Base-by-base conservation (phyloP, 2,329 filamentous ascomycete species). In the Stemphylium vesicarium region DNA sequence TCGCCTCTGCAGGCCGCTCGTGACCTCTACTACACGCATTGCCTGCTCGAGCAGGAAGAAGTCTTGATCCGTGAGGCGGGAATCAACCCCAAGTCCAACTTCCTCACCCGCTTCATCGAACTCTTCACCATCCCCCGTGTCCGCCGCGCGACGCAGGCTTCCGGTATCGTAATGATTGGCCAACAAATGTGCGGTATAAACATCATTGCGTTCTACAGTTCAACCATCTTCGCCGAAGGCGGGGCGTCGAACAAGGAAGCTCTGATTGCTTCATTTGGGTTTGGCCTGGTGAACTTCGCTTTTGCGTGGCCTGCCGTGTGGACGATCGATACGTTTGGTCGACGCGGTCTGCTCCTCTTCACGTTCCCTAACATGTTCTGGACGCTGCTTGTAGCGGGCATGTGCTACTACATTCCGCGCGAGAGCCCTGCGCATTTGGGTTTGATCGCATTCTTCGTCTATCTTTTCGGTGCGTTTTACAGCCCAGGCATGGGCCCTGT, bases 141-240 rank as follows among this genome's bases (percentile, higher is more conserved):
- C 10, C 84, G 88, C 12, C 83, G 88, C 36, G 92, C 92, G 2
- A 93, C 87, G 3, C 81, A 90, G 26, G 91, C 91, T 5, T 89
- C 90, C 0, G 90, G 87, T 60, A 85, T 86, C 1, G 90, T 94
- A 62, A 96, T 96, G 91, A 86, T 86, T 62, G 78, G 77, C 0
- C 85, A 88, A 64, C 85, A 88, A 66, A 82, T 88, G 77, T 86
- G 84, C 56, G 85, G 71, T 8, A 72, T 78, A 60, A 79, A 78
- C 61, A 78, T 75, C 62, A 82, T 83, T 54, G 76, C 80, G 2
- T 83, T 83, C 53, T 84, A 84, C 61, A 79, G 75, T 2, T 78
- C 78, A 0, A 82, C 79, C 0, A 81, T 83, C 45, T 83, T 84
- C 59, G 66, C 71, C 3, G 65, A 81, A 24, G 81, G 78, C 2